Percentiles rank a stretch among this genome's conserved stretches.
Conservation (phyloP, 257 asterid species). For the Misopates orontium region DNA sequence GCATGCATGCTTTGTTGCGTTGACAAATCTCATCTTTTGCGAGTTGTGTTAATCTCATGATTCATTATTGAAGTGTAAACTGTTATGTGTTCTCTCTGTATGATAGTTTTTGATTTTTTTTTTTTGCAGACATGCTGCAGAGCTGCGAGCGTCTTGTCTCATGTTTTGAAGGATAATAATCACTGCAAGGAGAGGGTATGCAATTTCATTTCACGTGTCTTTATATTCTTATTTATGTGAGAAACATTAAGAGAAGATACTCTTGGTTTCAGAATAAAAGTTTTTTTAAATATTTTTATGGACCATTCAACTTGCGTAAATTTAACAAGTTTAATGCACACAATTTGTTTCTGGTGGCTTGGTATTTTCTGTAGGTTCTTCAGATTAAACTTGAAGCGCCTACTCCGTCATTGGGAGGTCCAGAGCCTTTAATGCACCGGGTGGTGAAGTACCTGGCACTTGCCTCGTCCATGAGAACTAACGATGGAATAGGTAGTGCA, state of each 20-base stretch:
- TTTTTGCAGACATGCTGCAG: conserved; percentile 85
- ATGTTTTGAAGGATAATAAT: conserved; percentile 71
- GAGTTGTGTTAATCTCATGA: background rate
- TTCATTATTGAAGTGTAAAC: no score
- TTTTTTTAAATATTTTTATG: background rate
- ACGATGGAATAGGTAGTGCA: conserved; percentile 60
- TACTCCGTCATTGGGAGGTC: conserved; percentile 58
- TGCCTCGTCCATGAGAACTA: conserved; percentile 68
- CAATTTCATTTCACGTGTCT: conserved; percentile 21
- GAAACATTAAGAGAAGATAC: conserved; percentile 15
- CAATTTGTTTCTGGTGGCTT: conserved; percentile 23
- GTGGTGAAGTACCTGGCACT: conserved; percentile 89
- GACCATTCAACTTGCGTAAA: background rate
- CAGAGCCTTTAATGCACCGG: conserved; percentile 89
- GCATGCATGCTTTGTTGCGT: background rate
- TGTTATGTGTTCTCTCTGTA: no score
- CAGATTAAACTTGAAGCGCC: conserved; percentile 79
- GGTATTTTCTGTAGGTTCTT: conserved; percentile 62
- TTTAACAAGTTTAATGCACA: background rate
- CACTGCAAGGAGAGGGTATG: conserved; percentile 91
- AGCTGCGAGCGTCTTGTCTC: conserved; percentile 92
- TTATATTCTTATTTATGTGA: conserved; percentile 5
- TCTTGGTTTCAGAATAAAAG: conserved; percentile 6
- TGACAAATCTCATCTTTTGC: background rate
- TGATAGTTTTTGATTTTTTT: conserved; percentile 20